Conservation (phyloP, 495 filamentous ascomycete genomes). For the Tuber melanosporum region DNA sequence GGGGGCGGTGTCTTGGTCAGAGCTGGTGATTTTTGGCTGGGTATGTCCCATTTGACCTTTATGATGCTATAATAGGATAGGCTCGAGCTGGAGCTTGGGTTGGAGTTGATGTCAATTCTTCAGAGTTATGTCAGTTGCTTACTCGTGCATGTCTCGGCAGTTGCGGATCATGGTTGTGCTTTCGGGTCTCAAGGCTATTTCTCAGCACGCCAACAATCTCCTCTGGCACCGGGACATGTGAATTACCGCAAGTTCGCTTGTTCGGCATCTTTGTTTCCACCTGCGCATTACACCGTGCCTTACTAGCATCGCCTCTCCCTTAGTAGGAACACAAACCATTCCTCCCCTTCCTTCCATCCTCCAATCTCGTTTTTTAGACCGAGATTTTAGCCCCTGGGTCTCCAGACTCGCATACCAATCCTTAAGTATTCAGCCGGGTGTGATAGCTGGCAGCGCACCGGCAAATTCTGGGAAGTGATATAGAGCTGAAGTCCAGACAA, state of each 20-base stretch:
- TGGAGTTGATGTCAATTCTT: neutral
- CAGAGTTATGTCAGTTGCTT: neutral
- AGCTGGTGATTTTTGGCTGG: neutral
- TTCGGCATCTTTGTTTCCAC: neutral
- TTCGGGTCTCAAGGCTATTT: neutral
- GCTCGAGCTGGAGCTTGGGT: neutral
- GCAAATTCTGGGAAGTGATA: neutral
- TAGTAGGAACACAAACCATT: neutral
- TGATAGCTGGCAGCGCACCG: neutral
- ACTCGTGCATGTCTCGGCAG: neutral
- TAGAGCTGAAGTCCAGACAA: neutral
- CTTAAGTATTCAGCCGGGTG: neutral
- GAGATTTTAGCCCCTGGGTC: neutral
- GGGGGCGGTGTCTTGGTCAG: neutral
- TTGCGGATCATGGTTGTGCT: neutral
- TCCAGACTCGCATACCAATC: neutral
- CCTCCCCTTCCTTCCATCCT: neutral
- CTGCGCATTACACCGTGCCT: neutral
- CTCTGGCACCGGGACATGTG: neutral
- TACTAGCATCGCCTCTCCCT: neutral
- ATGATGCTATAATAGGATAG: neutral
- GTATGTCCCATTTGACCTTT: neutral
- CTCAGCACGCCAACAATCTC: neutral
- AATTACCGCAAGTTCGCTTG: neutral
- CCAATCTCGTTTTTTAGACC: neutral